A percentile compares a stretch with the other conserved stretches of the same genome.
Evolutionary conservation across 768 basidiomycete genomes (phyloP).

Genomic region (Russula emetica): DNA sequence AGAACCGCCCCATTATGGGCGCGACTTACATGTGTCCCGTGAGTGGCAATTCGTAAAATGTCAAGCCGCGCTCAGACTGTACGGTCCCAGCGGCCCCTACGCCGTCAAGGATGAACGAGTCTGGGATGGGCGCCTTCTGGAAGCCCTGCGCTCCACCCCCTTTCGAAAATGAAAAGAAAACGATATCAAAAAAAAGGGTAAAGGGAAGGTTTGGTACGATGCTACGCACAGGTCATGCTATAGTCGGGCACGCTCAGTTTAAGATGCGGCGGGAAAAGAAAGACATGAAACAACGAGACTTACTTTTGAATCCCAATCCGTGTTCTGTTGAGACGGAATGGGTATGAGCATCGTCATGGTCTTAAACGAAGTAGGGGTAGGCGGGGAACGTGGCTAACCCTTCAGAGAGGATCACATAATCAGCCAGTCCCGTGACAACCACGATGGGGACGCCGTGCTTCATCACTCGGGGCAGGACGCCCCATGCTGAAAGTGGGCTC

Average conservation of each 20-base stretch:
- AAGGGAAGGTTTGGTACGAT: background rate
- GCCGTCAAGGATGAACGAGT: conserved; percentile 25
- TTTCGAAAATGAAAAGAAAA: background rate
- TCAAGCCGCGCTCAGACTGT: conserved; percentile 27
- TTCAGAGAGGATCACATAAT: conserved; percentile 21
- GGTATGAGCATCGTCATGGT: background rate
- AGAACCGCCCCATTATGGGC: background rate
- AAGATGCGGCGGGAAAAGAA: background rate
- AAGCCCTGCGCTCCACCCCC: conserved; percentile 26
- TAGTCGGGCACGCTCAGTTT: background rate
- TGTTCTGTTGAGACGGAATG: background rate
- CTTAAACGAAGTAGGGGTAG: background rate
- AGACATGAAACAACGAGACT: background rate
- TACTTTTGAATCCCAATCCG: conserved; percentile 27
- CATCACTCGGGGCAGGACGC: conserved; percentile 23
- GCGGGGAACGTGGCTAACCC: conserved; percentile 9
- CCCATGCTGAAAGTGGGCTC: background rate
- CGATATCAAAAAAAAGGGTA: background rate
- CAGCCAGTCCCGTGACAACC: conserved; percentile 14
- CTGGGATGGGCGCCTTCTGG: conserved; percentile 13
- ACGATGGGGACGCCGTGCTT: conserved; percentile 15
- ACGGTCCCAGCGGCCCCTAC: conserved; percentile 23
- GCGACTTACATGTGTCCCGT: conserved; percentile 28
- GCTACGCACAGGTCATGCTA: conserved; percentile 28
- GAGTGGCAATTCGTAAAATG: conserved; percentile 22